A percentile compares a stretch with the other conserved stretches of the same genome.
Conservation (phyloP, 83 land plant species). For the Larix sibirica region DNA sequence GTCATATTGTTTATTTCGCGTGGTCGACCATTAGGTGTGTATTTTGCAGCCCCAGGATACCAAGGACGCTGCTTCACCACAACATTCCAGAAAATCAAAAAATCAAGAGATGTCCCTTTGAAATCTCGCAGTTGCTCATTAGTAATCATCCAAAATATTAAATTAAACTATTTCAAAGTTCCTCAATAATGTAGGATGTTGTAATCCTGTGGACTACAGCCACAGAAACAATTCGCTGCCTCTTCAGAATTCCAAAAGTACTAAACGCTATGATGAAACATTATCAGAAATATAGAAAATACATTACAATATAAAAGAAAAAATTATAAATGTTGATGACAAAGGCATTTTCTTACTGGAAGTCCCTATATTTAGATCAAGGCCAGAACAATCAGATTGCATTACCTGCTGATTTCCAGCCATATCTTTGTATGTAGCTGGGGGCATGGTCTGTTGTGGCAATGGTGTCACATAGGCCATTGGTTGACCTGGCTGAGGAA, state of each 20-base stretch:
- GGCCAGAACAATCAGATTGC: background rate
- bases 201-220: too few species aligned
- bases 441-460: slow-evolving; percentile 27
- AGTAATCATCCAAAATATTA: too few species aligned
- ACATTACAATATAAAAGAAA: too few species aligned
- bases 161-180: too few species aligned
- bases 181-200: too few species aligned
- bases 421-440: slow-evolving; percentile 33
- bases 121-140: too few species aligned
- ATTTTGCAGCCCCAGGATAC: slow-evolving; percentile 27
- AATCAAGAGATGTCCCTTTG: background rate
- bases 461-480: slow-evolving; percentile 19
- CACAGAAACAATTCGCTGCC: too few species aligned
- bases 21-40: slow-evolving; percentile 40
- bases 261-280: too few species aligned
- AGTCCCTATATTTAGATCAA: background rate
- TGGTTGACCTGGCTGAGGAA: slow-evolving; percentile 35
- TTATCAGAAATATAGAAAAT: too few species aligned
- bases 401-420: slow-evolving; percentile 56
- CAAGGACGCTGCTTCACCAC: slow-evolving; percentile 34
- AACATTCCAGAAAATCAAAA: slow-evolving; percentile 7
- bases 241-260: too few species aligned
- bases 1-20: slow-evolving; percentile 34
- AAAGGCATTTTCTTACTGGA: too few species aligned
- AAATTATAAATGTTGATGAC: too few species aligned